phyloP scores from a whole-genome alignment of 768 basidiomycete species.

The Boletus pseudo-olivaceus region DNA sequence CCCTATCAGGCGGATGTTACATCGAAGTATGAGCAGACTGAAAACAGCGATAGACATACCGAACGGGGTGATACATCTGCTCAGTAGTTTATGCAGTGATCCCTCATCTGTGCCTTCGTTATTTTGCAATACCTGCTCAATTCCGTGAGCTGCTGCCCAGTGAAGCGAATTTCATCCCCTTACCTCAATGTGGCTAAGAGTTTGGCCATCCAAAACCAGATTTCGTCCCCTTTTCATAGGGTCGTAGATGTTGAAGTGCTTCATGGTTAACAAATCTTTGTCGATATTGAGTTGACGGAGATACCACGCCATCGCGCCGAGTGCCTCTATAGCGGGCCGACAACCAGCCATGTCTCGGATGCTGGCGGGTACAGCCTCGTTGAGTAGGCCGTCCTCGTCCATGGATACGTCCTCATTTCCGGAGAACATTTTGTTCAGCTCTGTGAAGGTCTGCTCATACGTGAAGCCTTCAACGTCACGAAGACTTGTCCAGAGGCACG shows the following conservation, averaged over 20 bases:
- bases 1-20: slow-evolving; percentile 43
- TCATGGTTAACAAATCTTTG: slow-evolving; percentile 91
- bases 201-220: slow-evolving; percentile 89
- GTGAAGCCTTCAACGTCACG: slow-evolving; percentile 78
- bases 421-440: slow-evolving; percentile 66
- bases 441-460: slow-evolving; percentile 65
- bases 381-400: slow-evolving; percentile 40
- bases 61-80: slow-evolving; percentile 86
- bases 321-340: slow-evolving; percentile 69
- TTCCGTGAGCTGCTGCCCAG: slow-evolving; percentile 3
- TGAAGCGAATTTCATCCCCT: slow-evolving; percentile 5
- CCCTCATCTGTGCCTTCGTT: slow-evolving; percentile 94
- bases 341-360: slow-evolving; percentile 72
- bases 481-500: slow-evolving; percentile 87
- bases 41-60: slow-evolving; percentile 43
- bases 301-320: slow-evolving; percentile 95
- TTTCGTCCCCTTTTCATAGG: slow-evolving; percentile 90
- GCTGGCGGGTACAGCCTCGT: slow-evolving; percentile 54
- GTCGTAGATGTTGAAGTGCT: slow-evolving; percentile 96
- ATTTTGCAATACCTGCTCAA: slow-evolving; percentile 71
- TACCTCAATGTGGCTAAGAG: slow-evolving; percentile 92
- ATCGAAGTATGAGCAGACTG: background rate
- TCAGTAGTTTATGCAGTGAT: slow-evolving; percentile 76
- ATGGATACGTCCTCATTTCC: slow-evolving; percentile 41
- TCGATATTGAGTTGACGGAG: slow-evolving; percentile 93